phyloP scores from a whole-genome alignment of 805 yeast genomes.

The Myxozyma sirexii region DNA sequence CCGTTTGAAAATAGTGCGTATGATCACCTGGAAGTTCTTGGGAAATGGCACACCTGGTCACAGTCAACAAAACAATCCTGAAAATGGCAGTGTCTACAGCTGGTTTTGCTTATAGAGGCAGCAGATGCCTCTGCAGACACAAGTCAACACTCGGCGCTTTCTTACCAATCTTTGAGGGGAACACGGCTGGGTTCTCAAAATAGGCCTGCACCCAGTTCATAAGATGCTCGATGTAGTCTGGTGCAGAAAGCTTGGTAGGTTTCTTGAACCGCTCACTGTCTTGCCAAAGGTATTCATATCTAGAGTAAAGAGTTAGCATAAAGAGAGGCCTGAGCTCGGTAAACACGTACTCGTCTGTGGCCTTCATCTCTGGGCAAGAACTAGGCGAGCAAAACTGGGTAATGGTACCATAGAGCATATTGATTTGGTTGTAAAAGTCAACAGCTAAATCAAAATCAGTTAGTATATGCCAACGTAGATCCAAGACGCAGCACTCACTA shows the following conservation, averaged over 20 bases:
- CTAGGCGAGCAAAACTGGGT: slow-evolving; percentile 94
- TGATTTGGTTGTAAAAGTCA: slow-evolving; percentile 92
- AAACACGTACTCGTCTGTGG: slow-evolving; percentile 85
- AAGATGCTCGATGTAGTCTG: slow-evolving; percentile 88
- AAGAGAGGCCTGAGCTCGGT: too few relatives aligned
- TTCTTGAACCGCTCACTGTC: slow-evolving; percentile 62
- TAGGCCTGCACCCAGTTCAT: slow-evolving; percentile 96
- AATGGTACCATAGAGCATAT: slow-evolving; percentile 93
- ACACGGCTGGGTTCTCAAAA: slow-evolving; percentile 84
- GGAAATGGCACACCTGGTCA: slow-evolving; percentile 72
- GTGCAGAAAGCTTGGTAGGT: slow-evolving; percentile 89
- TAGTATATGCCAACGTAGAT: neutral
- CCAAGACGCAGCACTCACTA: slow-evolving; percentile 29
- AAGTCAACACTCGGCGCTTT: neutral
- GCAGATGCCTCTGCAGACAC: neutral
- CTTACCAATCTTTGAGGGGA: slow-evolving; percentile 80
- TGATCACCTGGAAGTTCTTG: slow-evolving; percentile 72
- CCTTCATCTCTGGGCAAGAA: slow-evolving; percentile 97
- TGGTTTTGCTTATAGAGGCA: neutral
- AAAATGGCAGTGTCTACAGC: neutral
- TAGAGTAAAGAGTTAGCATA: slow-evolving; percentile 1
- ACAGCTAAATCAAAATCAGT: slow-evolving; percentile 54
- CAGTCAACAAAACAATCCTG: neutral
- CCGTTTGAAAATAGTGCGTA: slow-evolving; percentile 86
- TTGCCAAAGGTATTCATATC: slow-evolving; percentile 88